Evolutionary conservation across 495 filamentous ascomycete genomes (phyloP).

Genomic region (Baudoinia panamericana): DNA sequence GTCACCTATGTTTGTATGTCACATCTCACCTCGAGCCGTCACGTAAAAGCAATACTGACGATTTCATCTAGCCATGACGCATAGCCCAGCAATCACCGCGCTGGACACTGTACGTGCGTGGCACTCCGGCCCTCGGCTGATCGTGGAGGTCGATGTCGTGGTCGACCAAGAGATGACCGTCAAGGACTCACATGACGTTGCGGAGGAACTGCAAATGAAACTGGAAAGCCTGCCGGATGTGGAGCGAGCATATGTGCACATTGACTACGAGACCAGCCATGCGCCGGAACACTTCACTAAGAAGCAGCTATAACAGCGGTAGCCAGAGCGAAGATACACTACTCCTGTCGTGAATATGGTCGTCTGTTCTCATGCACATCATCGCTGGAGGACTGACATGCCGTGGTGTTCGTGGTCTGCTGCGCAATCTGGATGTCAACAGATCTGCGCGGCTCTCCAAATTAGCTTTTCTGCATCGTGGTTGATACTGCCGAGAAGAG

Average conservation of each 20-base stretch:
- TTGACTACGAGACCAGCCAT: constrained; percentile 95
- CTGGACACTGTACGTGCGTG: constrained; percentile 94
- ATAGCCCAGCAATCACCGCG: constrained; percentile 62
- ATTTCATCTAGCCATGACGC: constrained; percentile 54
- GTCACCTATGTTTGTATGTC: constrained; percentile 83
- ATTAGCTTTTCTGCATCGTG: no score
- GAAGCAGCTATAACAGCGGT: constrained; percentile 31
- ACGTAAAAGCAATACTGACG: not conserved
- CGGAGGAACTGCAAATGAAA: constrained; percentile 89
- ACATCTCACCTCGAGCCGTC: not conserved
- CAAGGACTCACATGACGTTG: constrained; percentile 76
- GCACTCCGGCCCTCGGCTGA: constrained; percentile 76
- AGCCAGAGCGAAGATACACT: no score
- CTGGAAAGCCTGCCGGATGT: constrained; percentile 85
- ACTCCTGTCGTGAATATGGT: no score
- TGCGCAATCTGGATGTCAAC: no score
- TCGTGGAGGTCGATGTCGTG: constrained; percentile 39
- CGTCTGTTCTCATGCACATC: no score
- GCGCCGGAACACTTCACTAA: constrained; percentile 52
- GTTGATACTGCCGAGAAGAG: no score
- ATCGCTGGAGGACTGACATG: no score
- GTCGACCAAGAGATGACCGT: constrained; percentile 35
- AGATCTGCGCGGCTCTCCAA: no score
- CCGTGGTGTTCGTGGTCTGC: no score
- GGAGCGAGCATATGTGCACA: constrained; percentile 91